Conservation (phyloP, 768 basidiomycete genomes). For the Boletus huronensis region DNA sequence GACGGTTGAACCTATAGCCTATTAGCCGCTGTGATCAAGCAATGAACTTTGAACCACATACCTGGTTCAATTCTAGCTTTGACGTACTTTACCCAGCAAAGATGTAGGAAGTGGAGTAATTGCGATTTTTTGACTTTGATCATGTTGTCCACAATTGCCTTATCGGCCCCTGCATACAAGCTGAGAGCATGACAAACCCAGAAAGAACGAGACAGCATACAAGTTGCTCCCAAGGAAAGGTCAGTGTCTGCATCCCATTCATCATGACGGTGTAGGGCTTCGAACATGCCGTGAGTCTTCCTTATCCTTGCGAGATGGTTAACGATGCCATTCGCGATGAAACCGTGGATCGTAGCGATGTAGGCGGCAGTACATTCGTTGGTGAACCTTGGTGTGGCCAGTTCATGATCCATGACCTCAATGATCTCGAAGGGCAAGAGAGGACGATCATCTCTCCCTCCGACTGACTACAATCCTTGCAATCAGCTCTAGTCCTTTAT, state of each 20-base stretch:
- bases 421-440: slow-evolving; percentile 87
- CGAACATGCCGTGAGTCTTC: slow-evolving; percentile 75
- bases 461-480: slow-evolving; percentile 51
- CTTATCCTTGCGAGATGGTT: slow-evolving; percentile 64
- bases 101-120: slow-evolving; percentile 72
- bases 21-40: not conserved
- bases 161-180: slow-evolving; percentile 51
- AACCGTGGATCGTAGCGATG: slow-evolving; percentile 62
- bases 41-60: slow-evolving; percentile 23
- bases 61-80: slow-evolving; percentile 97
- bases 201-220: slow-evolving; percentile 38
- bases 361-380: slow-evolving; percentile 72
- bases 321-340: slow-evolving; percentile 66
- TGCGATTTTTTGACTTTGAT: slow-evolving; percentile 85
- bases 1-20: slow-evolving; percentile 79
- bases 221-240: slow-evolving; percentile 68
- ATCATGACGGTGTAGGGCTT: slow-evolving; percentile 66
- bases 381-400: slow-evolving; percentile 56
- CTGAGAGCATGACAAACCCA: not conserved
- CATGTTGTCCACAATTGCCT: slow-evolving; percentile 81
- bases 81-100: slow-evolving; percentile 89
- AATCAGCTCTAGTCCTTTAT: slow-evolving; percentile 5
- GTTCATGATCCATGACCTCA: slow-evolving; percentile 62
- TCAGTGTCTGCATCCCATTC: slow-evolving; percentile 81
- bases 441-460: slow-evolving; percentile 53